Conservation (phyloP, 129 eudicot genomes). For the Ambrosia trifida region DNA sequence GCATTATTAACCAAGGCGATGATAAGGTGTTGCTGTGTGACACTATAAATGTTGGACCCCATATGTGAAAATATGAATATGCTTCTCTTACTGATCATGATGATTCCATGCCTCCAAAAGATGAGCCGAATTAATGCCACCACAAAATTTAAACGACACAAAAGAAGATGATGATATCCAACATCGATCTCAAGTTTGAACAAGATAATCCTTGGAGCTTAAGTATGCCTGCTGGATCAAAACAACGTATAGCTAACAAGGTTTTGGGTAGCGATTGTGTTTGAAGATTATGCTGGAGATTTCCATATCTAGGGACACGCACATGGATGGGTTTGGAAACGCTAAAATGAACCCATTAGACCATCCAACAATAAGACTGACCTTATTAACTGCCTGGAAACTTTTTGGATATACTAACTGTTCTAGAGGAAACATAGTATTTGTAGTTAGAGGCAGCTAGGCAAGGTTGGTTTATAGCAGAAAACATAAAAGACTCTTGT, state of each 20-base stretch:
- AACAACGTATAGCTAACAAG: neutral
- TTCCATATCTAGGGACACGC: neutral
- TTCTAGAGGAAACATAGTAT: too few relatives aligned
- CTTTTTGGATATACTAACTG: too few relatives aligned
- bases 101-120: neutral
- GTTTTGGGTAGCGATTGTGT: neutral
- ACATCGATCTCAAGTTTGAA: neutral
- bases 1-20: slow-evolving; percentile 40
- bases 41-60: neutral
- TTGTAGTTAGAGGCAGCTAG: too few relatives aligned
- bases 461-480: too few relatives aligned
- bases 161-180: neutral
- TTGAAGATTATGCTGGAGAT: neutral
- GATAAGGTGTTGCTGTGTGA: slow-evolving; percentile 44
- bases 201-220: slow-evolving; percentile 6
- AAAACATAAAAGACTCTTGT: too few relatives aligned
- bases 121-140: slow-evolving; percentile 11
- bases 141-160: neutral
- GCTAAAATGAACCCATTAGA: too few relatives aligned
- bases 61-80: neutral
- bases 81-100: neutral
- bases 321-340: too few relatives aligned
- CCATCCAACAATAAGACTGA: too few relatives aligned
- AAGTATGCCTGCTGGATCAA: neutral
- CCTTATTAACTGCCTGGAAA: too few relatives aligned